These are phyloP conservation scores for Saccharomyces hybrid DNA, from an alignment of 1,139 yeast genomes.

Conservation along the genomic window DNA sequence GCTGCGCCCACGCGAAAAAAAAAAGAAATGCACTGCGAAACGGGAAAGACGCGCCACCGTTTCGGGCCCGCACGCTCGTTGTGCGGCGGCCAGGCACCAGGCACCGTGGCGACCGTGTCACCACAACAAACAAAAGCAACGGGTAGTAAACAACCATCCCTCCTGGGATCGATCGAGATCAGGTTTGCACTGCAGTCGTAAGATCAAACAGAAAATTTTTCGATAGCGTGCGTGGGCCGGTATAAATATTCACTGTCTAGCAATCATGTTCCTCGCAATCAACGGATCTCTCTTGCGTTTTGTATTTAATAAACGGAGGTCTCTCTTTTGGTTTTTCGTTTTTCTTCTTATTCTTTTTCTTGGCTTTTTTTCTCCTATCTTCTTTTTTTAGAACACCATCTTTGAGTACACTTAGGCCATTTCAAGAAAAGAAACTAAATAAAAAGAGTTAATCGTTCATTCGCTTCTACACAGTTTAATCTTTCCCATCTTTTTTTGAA, in stretches of 20 bases:
- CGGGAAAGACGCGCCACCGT: conserved; percentile 1
- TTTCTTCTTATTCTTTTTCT: neutral
- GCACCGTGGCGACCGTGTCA: neutral
- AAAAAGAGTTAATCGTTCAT: neutral
- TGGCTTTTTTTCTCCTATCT: neutral
- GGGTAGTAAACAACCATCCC: neutral
- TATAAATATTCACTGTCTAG: neutral
- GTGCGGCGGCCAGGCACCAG: neutral
- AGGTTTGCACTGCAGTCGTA: neutral
- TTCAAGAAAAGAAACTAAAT: neutral
- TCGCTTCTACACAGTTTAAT: conserved; percentile 2
- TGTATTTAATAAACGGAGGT: neutral
- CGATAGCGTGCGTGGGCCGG: conserved; percentile 1
- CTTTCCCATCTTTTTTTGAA: neutral
- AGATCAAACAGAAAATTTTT: neutral
- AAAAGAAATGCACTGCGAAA: neutral
- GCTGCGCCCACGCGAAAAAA: conserved; percentile 1
- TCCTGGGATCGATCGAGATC: neutral
- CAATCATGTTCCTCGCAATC: neutral
- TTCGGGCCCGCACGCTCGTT: neutral
- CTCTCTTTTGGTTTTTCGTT: neutral
- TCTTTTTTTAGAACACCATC: neutral
- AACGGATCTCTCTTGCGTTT: neutral
- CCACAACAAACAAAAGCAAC: conserved; percentile 1
- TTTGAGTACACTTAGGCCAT: neutral